Base-by-base conservation (phyloP, 2,329 filamentous ascomycete species). In the Elsinoe necatrix region DNA sequence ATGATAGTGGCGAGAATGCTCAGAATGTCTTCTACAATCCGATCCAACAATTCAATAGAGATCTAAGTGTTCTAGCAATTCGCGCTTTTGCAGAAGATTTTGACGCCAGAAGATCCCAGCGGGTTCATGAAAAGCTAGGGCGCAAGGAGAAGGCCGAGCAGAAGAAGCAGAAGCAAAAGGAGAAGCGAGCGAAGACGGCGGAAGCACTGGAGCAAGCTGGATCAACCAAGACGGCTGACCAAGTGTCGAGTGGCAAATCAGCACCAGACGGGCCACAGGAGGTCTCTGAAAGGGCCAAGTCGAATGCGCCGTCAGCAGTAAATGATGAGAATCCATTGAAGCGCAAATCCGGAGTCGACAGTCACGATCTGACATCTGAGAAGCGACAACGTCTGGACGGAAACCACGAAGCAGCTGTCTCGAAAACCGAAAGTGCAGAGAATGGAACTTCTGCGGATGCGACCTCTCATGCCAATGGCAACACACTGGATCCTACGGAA, bases 41-140 rank as follows among this genome's bases (percentile, higher is more conserved):
- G 0, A 96, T 98, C 56, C 93, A 98, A 69, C 93, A 98, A 69
- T 98, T 97, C 77, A 98, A 98, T 72, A 86, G 95, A 47, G 93
- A 98, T 68, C 73, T 98, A 62, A 96, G 89, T 59, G 89, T 96
- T 23, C 79, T 98, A 12, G 89, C 89, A 0, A 95, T 98, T 70
- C 89, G 88, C 66, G 87, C 87, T 0, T 95, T 92, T 69, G 89
- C 88, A 1, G 84, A 93, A 63, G 83, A 89, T 65, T 62, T 65
- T 29, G 62, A 66, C 35, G 57, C 62, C 52, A 62, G 57, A 54
- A 45, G 41, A 25, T 9, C 41, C 9, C 41, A 45, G 18, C 41
- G 41, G 3, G 34, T 11, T 14, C 34, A 37, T 6, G 23, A 20
- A 4, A 45, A 45, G n/a, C 12, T 45, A 8, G 41, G 41, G 3